Evolutionary conservation across 2,329 filamentous ascomycete species (phyloP).

Genomic region (Apiospora phragmitis): DNA sequence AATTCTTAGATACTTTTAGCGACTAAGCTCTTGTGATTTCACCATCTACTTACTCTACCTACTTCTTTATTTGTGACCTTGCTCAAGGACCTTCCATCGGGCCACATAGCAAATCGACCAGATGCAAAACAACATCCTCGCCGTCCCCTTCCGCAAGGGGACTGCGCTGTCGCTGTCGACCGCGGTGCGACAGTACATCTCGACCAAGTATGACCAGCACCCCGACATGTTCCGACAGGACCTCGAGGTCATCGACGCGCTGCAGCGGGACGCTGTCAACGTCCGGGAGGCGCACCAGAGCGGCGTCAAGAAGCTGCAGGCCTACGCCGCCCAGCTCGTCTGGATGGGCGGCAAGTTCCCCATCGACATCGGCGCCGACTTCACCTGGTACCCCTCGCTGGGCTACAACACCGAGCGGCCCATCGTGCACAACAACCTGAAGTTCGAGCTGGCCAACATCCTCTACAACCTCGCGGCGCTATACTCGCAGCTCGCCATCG

Average conservation of each 20-base stretch:
- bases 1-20: not conserved
- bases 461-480: constrained; percentile 91
- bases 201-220: constrained; percentile 97
- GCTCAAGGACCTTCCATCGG: not conserved
- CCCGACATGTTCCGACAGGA: constrained; percentile 95
- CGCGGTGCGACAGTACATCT: constrained; percentile 93
- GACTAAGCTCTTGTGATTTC: too few species aligned
- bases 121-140: constrained; percentile 58
- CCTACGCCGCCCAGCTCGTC: constrained; percentile 87
- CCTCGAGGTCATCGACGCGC: constrained; percentile 76
- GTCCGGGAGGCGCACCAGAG: constrained; percentile 85
- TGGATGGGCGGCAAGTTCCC: constrained; percentile 97
- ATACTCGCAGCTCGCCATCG: constrained; percentile 88
- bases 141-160: constrained; percentile 86
- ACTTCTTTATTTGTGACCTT: not conserved
- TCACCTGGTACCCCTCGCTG: constrained; percentile 92
- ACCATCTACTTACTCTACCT: not conserved
- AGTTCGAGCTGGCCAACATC: constrained; percentile 87
- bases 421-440: constrained; percentile 64
- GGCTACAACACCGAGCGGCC: constrained; percentile 85
- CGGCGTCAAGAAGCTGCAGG: constrained; percentile 83
- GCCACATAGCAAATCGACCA: not conserved
- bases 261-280: constrained; percentile 84
- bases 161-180: constrained; percentile 75
- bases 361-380: constrained; percentile 92